A percentile compares a stretch with the other conserved stretches of the same genome.
Evolutionary conservation across 2,329 filamentous ascomycete species (phyloP).

Genomic region (Ophiostoma novo-ulmi): DNA sequence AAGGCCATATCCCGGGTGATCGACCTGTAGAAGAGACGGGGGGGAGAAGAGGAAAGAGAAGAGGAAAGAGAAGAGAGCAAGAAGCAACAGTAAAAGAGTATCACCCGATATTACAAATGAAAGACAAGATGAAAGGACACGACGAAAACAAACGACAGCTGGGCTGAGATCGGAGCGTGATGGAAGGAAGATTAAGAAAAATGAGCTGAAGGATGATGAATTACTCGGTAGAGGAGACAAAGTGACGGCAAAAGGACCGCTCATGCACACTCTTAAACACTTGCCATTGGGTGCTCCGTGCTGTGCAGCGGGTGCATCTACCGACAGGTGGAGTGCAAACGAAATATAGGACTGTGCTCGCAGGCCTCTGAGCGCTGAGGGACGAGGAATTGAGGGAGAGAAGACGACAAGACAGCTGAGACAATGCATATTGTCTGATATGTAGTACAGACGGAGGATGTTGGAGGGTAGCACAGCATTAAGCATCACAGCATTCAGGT

Average conservation of each 20-base stretch:
- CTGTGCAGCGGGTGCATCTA: constrained; percentile 20
- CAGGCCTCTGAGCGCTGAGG: no score
- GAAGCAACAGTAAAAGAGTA: neutral
- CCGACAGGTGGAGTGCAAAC: neutral
- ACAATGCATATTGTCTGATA: constrained; percentile 14
- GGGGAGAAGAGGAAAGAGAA: neutral
- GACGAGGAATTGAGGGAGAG: neutral
- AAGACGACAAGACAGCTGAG: neutral
- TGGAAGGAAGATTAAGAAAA: no score
- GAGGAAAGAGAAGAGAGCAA: neutral
- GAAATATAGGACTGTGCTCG: neutral
- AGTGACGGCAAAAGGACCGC: neutral
- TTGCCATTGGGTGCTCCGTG: constrained; percentile 19
- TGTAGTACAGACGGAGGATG: neutral
- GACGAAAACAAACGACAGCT: no score
- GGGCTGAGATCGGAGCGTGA: no score
- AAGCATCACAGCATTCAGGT: neutral
- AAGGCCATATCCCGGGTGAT: neutral
- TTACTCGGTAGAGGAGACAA: neutral
- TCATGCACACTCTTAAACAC: constrained; percentile 10
- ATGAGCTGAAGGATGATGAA: no score
- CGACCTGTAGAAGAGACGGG: neutral
- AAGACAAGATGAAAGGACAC: no score
- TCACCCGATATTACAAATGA: no score
- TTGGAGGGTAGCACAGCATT: neutral